These are phyloP conservation scores for Saccharomycopsis lassenensis DNA, from an alignment of 805 yeast species.

Conservation along the genomic window DNA sequence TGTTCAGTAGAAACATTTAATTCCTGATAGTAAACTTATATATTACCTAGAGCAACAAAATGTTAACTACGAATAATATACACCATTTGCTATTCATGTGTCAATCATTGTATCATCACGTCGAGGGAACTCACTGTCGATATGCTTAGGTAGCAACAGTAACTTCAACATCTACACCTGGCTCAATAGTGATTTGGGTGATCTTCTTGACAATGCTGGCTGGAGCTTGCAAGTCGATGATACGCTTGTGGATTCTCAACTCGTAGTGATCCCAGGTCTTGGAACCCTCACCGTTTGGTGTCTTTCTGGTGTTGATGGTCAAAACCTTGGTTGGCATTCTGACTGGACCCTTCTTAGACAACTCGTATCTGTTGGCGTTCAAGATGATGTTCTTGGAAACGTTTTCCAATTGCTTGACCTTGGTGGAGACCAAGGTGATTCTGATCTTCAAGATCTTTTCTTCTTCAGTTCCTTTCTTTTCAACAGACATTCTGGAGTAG, in stretches of 20 bases:
- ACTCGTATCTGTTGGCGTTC: conserved; percentile 74
- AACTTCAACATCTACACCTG: conserved; percentile 98
- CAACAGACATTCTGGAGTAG: conserved; percentile 53
- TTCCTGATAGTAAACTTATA: no score
- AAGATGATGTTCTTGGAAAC: conserved; percentile 84
- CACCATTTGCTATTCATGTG: no score
- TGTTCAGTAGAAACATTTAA: no score
- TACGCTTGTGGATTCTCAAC: conserved; percentile 99
- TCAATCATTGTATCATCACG: no score
- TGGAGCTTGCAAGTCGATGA: conserved; percentile 96
- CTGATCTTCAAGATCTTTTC: conserved; percentile 93
- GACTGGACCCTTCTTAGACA: conserved; percentile 97
- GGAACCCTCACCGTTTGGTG: conserved; percentile 99
- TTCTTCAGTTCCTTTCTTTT: conserved; percentile 76
- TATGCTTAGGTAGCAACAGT: conserved; percentile 83
- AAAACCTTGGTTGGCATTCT: conserved; percentile 99
- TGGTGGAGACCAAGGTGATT: conserved; percentile 97
- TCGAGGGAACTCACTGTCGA: no score
- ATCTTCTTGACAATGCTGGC: conserved; percentile 86
- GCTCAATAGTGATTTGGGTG: conserved; percentile 96
- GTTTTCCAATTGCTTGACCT: conserved; percentile 96
- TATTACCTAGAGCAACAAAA: no score
- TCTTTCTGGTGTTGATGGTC: conserved; percentile 98
- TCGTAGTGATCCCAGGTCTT: conserved; percentile 99
- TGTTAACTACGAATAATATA: no score